Conservation (phyloP, 371 early-diverging fungal genomes). For the Haplosporangium sp. region DNA sequence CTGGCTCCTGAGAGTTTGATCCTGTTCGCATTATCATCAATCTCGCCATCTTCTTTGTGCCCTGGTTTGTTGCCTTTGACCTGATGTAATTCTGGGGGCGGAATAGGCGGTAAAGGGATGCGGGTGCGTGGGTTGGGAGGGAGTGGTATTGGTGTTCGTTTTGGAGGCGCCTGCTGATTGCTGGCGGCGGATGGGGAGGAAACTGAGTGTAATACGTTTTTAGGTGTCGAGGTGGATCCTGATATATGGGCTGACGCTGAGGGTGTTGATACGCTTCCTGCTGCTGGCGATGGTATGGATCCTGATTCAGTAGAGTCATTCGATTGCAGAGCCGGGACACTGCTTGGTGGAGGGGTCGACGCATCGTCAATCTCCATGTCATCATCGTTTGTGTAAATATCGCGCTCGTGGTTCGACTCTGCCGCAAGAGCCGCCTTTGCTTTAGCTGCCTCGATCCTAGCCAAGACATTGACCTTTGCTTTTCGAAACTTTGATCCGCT, state of each 20-base stretch:
- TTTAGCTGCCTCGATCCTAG: constrained; percentile 53
- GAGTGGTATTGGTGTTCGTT: constrained; percentile 42
- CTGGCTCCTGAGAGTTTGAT: constrained; percentile 2
- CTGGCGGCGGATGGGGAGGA: constrained; percentile 7
- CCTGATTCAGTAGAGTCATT: constrained; percentile 19
- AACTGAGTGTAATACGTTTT: constrained; percentile 2
- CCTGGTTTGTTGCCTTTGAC: constrained; percentile 33
- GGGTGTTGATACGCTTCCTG: not conserved
- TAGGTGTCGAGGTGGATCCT: constrained; percentile 7
- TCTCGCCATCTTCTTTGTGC: constrained; percentile 40
- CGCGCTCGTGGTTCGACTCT: constrained; percentile 39
- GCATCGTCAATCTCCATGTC: constrained; percentile 57
- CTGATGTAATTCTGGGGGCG: constrained; percentile 40
- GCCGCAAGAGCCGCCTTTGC: constrained; percentile 39
- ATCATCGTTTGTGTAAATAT: constrained; percentile 51
- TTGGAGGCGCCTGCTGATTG: constrained; percentile 2
- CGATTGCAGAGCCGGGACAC: constrained; percentile 49
- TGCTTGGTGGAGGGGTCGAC: constrained; percentile 51
- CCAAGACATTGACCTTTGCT: constrained; percentile 45
- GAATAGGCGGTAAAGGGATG: constrained; percentile 45
- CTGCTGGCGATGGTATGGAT: constrained; percentile 2
- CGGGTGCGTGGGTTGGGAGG: constrained; percentile 46
- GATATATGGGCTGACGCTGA: constrained; percentile 10
- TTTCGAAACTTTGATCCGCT: constrained; percentile 59
- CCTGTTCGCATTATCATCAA: constrained; percentile 14